Evolutionary conservation across 495 filamentous ascomycete species (phyloP).

Genomic region (Hypoxylon perforatum): DNA sequence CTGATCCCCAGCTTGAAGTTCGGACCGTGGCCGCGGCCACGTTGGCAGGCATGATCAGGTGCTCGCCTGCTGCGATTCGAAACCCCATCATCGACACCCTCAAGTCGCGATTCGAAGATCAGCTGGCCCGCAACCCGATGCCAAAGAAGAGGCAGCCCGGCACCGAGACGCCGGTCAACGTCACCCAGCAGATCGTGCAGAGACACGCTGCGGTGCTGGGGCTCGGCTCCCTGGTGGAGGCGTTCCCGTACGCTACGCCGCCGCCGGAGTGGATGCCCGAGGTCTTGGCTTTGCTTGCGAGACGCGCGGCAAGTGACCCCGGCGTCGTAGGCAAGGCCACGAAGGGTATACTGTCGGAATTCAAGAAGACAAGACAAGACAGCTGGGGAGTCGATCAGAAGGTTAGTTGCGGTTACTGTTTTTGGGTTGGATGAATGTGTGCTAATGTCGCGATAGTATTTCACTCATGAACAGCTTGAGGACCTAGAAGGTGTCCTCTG

Average conservation of each 20-base stretch:
- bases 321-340: constrained; percentile 96
- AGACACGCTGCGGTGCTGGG: constrained; percentile 94
- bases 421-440: constrained; percentile 1
- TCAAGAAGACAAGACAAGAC: constrained; percentile 99
- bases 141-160: constrained; percentile 76
- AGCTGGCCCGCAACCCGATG: constrained; percentile 82
- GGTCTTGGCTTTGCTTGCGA: constrained; percentile 86
- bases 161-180: constrained; percentile 82
- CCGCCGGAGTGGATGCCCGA: constrained; percentile 95
- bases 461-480: constrained; percentile 90
- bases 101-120: constrained; percentile 80
- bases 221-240: constrained; percentile 89
- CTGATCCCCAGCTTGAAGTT: constrained; percentile 92
- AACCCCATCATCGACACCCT: constrained; percentile 78
- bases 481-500: constrained; percentile 96
- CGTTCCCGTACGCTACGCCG: constrained; percentile 96
- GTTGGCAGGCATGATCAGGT: constrained; percentile 96
- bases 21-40: constrained; percentile 92
- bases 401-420: constrained; percentile 61
- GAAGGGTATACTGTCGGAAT: constrained; percentile 95
- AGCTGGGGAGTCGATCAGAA: constrained; percentile 98
- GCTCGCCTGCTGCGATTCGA: constrained; percentile 86
- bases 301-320: constrained; percentile 84
- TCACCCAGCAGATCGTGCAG: constrained; percentile 79
- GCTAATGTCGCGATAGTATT: constrained; percentile 72